These are phyloP conservation scores for Favolaschia claudopus DNA, from an alignment of 768 basidiomycete genomes.

Conservation along the genomic window DNA sequence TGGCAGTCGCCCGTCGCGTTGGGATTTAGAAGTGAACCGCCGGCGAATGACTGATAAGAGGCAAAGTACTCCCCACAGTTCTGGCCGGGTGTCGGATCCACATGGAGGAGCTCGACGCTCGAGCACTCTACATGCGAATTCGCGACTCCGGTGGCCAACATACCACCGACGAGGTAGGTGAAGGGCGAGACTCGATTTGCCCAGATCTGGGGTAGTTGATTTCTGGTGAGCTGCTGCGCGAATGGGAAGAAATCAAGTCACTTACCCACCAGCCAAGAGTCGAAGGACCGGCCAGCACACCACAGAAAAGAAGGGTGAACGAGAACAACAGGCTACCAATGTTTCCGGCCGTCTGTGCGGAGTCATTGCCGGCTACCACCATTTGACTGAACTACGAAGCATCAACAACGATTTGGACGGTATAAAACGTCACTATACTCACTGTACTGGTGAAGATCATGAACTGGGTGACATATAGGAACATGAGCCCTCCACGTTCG, in stretches of 20 bases:
- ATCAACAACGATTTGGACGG: background rate
- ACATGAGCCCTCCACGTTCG: conserved; percentile 49
- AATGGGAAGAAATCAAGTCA: background rate
- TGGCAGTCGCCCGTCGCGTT: conserved; percentile 60
- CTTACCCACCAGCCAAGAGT: conserved; percentile 34
- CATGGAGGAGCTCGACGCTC: conserved; percentile 54
- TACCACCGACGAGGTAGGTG: conserved; percentile 44
- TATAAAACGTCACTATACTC: background rate
- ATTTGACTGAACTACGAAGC: conserved; percentile 36
- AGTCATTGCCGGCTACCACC: conserved; percentile 43
- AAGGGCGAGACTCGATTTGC: conserved; percentile 46
- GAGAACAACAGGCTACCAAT: conserved; percentile 49
- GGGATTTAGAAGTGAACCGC: conserved; percentile 66
- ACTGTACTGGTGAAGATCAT: conserved; percentile 44
- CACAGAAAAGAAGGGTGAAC: conserved; percentile 48
- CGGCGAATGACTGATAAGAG: conserved; percentile 53
- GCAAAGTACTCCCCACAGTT: conserved; percentile 62
- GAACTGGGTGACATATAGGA: conserved; percentile 45
- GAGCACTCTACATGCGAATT: conserved; percentile 54
- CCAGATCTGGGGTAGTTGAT: conserved; percentile 38
- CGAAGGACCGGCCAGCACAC: conserved; percentile 40
- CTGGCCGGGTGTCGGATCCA: conserved; percentile 61
- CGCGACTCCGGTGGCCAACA: conserved; percentile 35
- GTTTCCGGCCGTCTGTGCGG: conserved; percentile 49
- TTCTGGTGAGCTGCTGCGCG: background rate